A percentile compares a stretch with the other conserved stretches of the same genome.
phyloP scores from a whole-genome alignment of 1,139 yeast genomes.

The Saccharomyces hybrid region DNA sequence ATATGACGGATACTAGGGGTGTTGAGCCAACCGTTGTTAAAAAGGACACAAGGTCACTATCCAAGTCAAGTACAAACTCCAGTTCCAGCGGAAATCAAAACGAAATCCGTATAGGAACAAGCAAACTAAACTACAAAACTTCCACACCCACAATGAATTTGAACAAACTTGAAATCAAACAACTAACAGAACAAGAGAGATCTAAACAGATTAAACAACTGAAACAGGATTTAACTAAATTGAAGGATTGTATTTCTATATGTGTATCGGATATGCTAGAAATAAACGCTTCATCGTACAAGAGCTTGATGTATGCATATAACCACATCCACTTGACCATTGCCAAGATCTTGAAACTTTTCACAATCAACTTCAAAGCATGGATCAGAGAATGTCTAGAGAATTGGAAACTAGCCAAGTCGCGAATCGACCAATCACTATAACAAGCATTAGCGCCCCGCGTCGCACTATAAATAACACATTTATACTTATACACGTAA shows the following conservation, averaged over 20 bases:
- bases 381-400: slow-evolving; percentile 30
- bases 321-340: slow-evolving; percentile 8
- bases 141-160: slow-evolving; percentile 8
- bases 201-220: slow-evolving; percentile 26
- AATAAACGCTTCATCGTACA: slow-evolving; percentile 29
- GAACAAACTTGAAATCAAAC: slow-evolving; percentile 9
- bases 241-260: slow-evolving; percentile 33
- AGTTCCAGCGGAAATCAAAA: neutral
- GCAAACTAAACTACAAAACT: slow-evolving; percentile 14
- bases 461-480: neutral
- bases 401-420: slow-evolving; percentile 30
- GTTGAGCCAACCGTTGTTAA: neutral
- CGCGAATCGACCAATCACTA: slow-evolving; percentile 2
- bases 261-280: slow-evolving; percentile 32
- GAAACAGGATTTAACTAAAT: slow-evolving; percentile 30
- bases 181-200: slow-evolving; percentile 30
- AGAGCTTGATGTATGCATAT: slow-evolving; percentile 18
- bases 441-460: neutral
- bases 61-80: neutral
- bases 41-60: neutral
- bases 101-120: slow-evolving; percentile 1
- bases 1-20: slow-evolving; percentile 11
- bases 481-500: neutral
- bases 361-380: slow-evolving; percentile 24
- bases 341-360: slow-evolving; percentile 25